Percentiles rank a stretch among this genome's conserved stretches.
Conservation (phyloP, 768 basidiomycete species). For the Macrolepiota dolichaula region DNA sequence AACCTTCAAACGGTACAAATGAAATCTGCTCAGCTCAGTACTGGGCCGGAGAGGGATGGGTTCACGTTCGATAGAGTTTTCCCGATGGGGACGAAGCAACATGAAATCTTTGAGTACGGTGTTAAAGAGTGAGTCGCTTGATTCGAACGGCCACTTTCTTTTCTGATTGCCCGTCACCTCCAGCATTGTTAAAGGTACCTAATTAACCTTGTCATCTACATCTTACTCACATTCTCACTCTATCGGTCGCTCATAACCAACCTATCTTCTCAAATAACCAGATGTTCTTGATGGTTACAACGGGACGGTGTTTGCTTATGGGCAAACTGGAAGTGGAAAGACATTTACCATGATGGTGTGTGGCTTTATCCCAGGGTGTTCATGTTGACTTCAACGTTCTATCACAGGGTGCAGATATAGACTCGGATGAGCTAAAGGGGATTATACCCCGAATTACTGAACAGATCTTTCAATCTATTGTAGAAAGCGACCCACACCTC, state of each 20-base stretch:
- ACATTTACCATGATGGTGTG: constrained; percentile 97
- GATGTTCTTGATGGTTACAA: constrained; percentile 99
- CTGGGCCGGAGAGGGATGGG: constrained; percentile 93
- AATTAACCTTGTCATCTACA: background rate
- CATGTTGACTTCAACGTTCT: background rate
- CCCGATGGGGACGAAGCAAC: constrained; percentile 85
- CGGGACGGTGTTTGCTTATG: constrained; percentile 89
- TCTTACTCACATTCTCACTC: background rate
- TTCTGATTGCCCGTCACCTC: constrained; percentile 17
- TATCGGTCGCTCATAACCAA: background rate
- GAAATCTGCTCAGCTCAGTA: constrained; percentile 61
- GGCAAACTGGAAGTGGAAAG: constrained; percentile 86
- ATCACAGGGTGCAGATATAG: constrained; percentile 91
- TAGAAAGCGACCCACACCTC: constrained; percentile 89
- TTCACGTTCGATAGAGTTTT: constrained; percentile 98
- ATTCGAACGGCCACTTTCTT: constrained; percentile 5
- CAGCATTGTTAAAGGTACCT: constrained; percentile 85
- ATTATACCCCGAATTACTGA: constrained; percentile 98
- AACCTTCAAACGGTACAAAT: constrained; percentile 82
- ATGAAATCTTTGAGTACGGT: constrained; percentile 97
- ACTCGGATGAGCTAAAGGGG: constrained; percentile 88
- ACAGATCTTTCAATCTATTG: constrained; percentile 97
- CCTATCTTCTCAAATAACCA: constrained; percentile 24
- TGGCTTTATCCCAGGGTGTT: background rate
- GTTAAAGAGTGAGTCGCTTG: constrained; percentile 80